Evolutionary conservation across 2,329 filamentous ascomycete genomes (phyloP).

Genomic region (Fusarium oligoseptatum): DNA sequence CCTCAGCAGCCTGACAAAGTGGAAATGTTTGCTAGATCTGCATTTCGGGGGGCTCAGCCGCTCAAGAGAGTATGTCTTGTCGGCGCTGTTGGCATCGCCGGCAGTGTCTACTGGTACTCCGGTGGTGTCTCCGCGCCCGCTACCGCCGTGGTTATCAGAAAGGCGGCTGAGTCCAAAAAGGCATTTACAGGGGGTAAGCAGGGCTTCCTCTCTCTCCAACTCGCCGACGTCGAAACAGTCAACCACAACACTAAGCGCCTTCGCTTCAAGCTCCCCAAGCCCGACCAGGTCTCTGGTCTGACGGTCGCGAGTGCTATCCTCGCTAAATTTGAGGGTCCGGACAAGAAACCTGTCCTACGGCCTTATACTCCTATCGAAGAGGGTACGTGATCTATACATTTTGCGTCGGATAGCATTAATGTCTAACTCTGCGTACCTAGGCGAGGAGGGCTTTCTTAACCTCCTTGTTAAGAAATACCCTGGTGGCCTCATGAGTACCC

Average conservation of each 20-base stretch:
- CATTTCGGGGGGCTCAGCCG: constrained; percentile 73
- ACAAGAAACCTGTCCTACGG: constrained; percentile 86
- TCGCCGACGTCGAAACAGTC: constrained; percentile 82
- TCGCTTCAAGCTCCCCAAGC: constrained; percentile 87
- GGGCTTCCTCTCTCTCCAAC: constrained; percentile 85
- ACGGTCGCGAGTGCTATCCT: constrained; percentile 86
- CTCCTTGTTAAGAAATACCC: constrained; percentile 94
- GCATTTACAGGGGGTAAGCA: constrained; percentile 87
- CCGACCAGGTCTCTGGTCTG: constrained; percentile 87
- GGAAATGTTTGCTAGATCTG: constrained; percentile 75
- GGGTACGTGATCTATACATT: constrained; percentile 60
- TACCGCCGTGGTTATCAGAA: constrained; percentile 61
- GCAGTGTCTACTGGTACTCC: constrained; percentile 69
- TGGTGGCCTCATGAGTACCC: constrained; percentile 89
- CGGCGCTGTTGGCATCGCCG: constrained; percentile 69
- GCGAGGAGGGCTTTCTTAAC: constrained; percentile 83
- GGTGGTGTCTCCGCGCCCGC: constrained; percentile 66
- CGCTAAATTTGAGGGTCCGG: constrained; percentile 88
- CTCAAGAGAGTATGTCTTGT: constrained; percentile 70
- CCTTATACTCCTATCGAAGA: constrained; percentile 96
- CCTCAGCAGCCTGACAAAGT: not conserved
- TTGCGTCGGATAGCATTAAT: not conserved
- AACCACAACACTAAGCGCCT: constrained; percentile 97
- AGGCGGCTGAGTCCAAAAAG: constrained; percentile 64
- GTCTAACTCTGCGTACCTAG: constrained; percentile 57